phyloP scores from a whole-genome alignment of 2,329 filamentous ascomycete species.

The Fusarium phyllophilum region DNA sequence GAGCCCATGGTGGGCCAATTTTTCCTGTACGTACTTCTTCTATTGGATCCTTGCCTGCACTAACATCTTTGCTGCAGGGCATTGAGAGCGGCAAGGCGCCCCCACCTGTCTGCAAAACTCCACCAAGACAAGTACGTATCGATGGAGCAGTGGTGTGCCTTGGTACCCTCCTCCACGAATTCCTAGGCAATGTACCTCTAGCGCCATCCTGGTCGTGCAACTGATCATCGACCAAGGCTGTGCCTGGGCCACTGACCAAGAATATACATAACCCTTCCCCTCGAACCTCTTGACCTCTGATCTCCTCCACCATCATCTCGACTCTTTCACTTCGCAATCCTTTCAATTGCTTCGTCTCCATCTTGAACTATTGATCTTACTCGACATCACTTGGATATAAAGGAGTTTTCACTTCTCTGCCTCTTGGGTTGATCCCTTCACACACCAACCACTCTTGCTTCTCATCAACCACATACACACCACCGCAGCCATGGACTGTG shows the following conservation, averaged over 20 bases:
- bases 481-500: constrained; percentile 61
- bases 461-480: constrained; percentile 20
- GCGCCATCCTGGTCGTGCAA: constrained; percentile 39
- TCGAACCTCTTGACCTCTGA: constrained; percentile 32
- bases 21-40: constrained; percentile 35
- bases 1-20: constrained; percentile 20
- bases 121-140: constrained; percentile 25
- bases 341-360: constrained; percentile 36
- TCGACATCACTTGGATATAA: constrained; percentile 30
- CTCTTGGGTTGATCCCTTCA: constrained; percentile 21
- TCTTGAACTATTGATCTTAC: constrained; percentile 25
- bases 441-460: constrained; percentile 7
- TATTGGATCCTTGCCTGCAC: constrained; percentile 30
- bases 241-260: constrained; percentile 42
- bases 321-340: constrained; percentile 28
- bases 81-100: constrained; percentile 38
- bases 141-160: constrained; percentile 39
- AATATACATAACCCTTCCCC: constrained; percentile 46
- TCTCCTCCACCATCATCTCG: constrained; percentile 33
- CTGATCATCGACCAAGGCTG: constrained; percentile 46
- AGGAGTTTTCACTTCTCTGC: constrained; percentile 9
- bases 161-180: constrained; percentile 46
- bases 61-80: constrained; percentile 46
- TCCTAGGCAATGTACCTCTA: constrained; percentile 46
- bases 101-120: constrained; percentile 35